Evolutionary conservation across 148 eudicot genomes (phyloP), one percentile per base, ranked within the genome.

Genomic region (Chenopodium berlandieri): DNA sequence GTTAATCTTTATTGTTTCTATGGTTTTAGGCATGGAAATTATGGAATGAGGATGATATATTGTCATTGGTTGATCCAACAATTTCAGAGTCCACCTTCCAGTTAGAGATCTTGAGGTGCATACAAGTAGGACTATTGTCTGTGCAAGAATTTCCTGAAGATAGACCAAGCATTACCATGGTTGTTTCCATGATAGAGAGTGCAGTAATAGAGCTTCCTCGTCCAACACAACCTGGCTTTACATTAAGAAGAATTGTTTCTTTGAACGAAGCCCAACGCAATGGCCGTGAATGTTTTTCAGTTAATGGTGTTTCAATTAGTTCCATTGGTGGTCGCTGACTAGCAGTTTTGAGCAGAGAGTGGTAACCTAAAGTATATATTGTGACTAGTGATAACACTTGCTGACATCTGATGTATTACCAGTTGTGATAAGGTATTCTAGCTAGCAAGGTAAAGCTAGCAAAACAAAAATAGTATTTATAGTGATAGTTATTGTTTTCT

Each of bases 91-190:
- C 54, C 54, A 50, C 54, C 54, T 9, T 50, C 54, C 54, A 12
- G 17, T 75, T 23, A 71, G 86, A 86, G 66, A 75, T 81, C 1
- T 48, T 76, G 50, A 81, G 80, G 80, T 84, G 80, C 82, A 86
- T 86, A 75, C 86, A 82, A 76, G 81, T 84, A 9, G 89, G 85
- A 30, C 72, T 86, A 2, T 66, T 86, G 46, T 86, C 85, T 76
- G 81, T 79, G 65, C 89, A 86, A 74, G 82, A 76, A 58, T 71
- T 37, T 46, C 72, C 86, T 10, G 67, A 65, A 75, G 71, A 87
- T 54, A 67, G 85, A 60, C 85, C 85, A 44, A 71, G 71, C 76
- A 50, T 50, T 50, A 9, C 13, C 16, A 50, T 13, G 14, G 54
- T 50, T 50, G 84, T 84, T 40, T 40, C 44, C 44, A 40, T 40